Evolutionary conservation across 1,284 basidiomycete genomes (phyloP).

Genomic region (Mycena sp.): DNA sequence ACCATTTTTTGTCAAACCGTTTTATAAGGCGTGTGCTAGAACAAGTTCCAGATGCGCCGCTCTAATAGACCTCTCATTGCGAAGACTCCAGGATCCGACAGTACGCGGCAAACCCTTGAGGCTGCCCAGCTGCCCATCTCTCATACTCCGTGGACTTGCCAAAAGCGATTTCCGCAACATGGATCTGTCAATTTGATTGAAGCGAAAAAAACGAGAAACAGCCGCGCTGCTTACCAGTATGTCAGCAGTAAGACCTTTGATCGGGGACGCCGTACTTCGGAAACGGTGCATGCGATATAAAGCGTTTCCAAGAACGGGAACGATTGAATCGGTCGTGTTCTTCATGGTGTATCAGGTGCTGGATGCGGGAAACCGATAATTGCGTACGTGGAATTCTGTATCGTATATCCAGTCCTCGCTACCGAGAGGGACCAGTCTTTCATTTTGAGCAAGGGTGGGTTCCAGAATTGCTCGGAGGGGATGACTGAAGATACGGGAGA

Average conservation of each 20-base stretch:
- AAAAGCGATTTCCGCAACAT: constrained; percentile 67
- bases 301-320: constrained; percentile 56
- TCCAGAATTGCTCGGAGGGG: constrained; percentile 78
- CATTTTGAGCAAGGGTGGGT: constrained; percentile 55
- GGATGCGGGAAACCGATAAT: background rate
- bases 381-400: constrained; percentile 67
- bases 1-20: too few species aligned
- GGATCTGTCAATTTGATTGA: constrained; percentile 54
- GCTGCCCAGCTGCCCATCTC: constrained; percentile 55
- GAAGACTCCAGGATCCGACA: constrained; percentile 12
- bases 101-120: constrained; percentile 32
- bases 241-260: constrained; percentile 86
- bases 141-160: constrained; percentile 55
- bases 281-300: constrained; percentile 81
- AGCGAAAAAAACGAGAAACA: background rate
- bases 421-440: constrained; percentile 62
- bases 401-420: constrained; percentile 83
- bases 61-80: background rate
- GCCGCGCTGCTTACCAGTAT: constrained; percentile 65
- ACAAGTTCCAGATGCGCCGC: too few species aligned
- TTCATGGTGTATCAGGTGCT: constrained; percentile 34
- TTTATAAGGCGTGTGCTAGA: too few species aligned
- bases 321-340: constrained; percentile 64
- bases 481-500: constrained; percentile 82
- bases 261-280: constrained; percentile 75